Evolutionary conservation across 306 rosid genomes (phyloP), one percentile per base, ranked within the genome.

Genomic region (Vigna trinervia): DNA sequence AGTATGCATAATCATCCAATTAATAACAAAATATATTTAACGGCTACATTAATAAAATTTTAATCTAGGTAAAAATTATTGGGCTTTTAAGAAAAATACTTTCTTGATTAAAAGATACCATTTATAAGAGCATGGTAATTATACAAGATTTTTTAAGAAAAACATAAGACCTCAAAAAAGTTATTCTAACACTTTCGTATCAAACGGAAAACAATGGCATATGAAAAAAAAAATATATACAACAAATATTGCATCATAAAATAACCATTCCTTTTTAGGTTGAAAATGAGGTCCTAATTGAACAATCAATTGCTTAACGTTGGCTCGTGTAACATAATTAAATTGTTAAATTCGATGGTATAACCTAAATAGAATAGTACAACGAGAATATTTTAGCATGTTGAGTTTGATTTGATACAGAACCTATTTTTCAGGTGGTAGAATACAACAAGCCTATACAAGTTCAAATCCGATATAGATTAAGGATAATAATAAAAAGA

Each of bases 371-470:
- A 45, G 48, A 36, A n/a, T 45, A 41, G 51, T 32, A 8, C 1
- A 41, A 41, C 15, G 20, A 47, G 63, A 73, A 59, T 38, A 66
- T 59, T 67, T 69, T 19, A 78, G n/a, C 39, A 61, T 5, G 57
- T 65, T 72, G 79, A 71, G 73, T 34, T 34, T 65, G 30, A 64
- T 63, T 56, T 36, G 46, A 69, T 71, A 82, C 72, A 62, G 60
- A 60, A 70, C 78, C 60, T 48, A 77, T 32, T 71, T 77, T 82
- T 82, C 51, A 12, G 71, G 5, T 46, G 69, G 76, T 28, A 65
- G 20, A 72, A 77, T 72, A 82, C 60, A 77, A 73, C 12, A 82
- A 64, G 69, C 17, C 76, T 72, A 38, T 82, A 72, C 82, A 82
- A 57, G 65, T 28, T 82, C 65, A 72, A 56, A 72, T 32, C 50